phyloP scores from a whole-genome alignment of 1,284 basidiomycete species.

The Marasmius tenuissimus region DNA sequence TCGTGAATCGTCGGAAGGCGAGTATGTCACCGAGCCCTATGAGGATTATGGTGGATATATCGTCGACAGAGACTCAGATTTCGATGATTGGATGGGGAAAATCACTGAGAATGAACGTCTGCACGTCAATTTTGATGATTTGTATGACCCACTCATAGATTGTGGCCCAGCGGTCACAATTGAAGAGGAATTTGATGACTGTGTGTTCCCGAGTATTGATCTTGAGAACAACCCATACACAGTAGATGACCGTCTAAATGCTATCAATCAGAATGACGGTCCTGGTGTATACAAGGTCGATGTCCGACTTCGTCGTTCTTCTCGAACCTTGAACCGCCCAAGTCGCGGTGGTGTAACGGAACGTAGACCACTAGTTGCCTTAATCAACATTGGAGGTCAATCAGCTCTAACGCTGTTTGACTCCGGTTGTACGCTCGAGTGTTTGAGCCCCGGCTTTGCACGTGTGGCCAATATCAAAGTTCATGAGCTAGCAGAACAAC shows the following conservation, averaged over 20 bases:
- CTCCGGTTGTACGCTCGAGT: slow-evolving; percentile 15
- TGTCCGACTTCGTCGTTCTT: neutral
- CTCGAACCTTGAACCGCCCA: neutral
- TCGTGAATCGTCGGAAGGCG: neutral
- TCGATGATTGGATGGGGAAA: neutral
- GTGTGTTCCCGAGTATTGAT: neutral
- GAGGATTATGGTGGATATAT: slow-evolving; percentile 1
- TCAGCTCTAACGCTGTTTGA: slow-evolving; percentile 13
- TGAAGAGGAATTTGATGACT: neutral
- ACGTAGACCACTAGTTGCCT: slow-evolving; percentile 3
- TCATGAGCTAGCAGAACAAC: slow-evolving; percentile 8
- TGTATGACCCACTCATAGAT: neutral
- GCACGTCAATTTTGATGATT: neutral
- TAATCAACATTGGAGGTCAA: slow-evolving; percentile 7
- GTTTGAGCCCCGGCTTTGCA: slow-evolving; percentile 10
- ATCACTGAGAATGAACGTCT: neutral
- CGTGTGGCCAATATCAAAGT: slow-evolving; percentile 6
- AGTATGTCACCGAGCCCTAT: neutral
- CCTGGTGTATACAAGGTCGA: neutral
- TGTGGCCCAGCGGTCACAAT: neutral
- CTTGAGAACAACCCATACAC: neutral
- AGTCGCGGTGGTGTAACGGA: neutral
- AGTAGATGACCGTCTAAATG: neutral
- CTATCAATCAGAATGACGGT: neutral
- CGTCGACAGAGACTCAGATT: neutral